A percentile compares a stretch with the other conserved stretches of the same genome.
Evolutionary conservation across 352 stramenopile genomes (phyloP).

Genomic region (Phytophthora pisi): DNA sequence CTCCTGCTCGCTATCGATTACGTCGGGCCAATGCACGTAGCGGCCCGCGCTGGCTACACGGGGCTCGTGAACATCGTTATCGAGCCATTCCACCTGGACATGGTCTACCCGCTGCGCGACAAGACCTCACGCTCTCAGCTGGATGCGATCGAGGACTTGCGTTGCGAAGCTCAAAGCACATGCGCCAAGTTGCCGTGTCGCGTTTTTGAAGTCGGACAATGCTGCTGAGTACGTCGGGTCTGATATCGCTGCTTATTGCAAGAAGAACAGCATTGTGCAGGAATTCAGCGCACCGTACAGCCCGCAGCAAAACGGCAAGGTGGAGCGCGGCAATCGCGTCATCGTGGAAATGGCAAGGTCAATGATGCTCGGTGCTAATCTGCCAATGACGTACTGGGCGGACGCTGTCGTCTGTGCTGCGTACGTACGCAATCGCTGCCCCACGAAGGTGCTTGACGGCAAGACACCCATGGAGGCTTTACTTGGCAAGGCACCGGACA

Average conservation of each 20-base stretch:
- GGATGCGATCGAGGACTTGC: neutral
- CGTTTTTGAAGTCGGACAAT: neutral
- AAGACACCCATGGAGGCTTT: neutral
- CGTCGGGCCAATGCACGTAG: neutral
- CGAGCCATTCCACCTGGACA: too few species aligned
- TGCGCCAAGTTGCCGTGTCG: neutral
- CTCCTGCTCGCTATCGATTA: neutral
- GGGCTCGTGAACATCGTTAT: too few species aligned
- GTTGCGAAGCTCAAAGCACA: neutral
- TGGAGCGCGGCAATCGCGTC: neutral
- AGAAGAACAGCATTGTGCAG: neutral
- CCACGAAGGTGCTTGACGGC: neutral
- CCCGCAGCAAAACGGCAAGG: neutral
- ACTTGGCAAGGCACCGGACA: neutral
- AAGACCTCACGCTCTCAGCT: neutral
- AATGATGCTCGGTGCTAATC: neutral
- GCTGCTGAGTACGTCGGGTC: neutral
- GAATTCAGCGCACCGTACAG: neutral
- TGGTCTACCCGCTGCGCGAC: too few species aligned
- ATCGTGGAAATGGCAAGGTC: neutral
- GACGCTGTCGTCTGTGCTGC: neutral
- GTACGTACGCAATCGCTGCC: neutral
- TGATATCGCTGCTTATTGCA: neutral
- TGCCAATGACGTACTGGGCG: neutral
- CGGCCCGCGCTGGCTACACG: too few species aligned